A percentile compares a stretch with the other conserved stretches of the same genome.
Evolutionary conservation across 2,329 filamentous ascomycete species (phyloP).

Genomic region (Venturia oleaginea): DNA sequence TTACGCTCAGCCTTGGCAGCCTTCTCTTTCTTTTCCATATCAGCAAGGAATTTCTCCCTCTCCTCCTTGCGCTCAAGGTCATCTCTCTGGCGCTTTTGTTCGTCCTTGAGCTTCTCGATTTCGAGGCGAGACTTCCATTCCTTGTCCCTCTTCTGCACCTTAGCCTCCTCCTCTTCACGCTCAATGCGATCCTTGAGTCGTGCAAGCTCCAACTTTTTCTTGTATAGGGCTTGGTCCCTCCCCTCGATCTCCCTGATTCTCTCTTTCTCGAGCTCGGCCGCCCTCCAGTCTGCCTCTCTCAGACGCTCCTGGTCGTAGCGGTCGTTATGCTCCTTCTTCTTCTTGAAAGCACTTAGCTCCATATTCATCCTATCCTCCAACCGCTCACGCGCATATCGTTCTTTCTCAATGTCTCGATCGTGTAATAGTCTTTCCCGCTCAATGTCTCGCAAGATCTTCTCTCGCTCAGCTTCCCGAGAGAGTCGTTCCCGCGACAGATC

Average conservation of each 20-base stretch:
- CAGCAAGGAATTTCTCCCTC: constrained; percentile 11
- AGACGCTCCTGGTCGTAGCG: constrained; percentile 2
- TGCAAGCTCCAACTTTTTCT: constrained; percentile 27
- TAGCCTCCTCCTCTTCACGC: constrained; percentile 23
- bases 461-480: background rate
- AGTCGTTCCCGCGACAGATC: background rate
- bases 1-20: constrained; percentile 24
- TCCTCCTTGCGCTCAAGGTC: constrained; percentile 12
- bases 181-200: constrained; percentile 23
- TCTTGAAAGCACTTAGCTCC: background rate
- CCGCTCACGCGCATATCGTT: background rate
- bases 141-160: constrained; percentile 19
- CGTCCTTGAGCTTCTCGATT: constrained; percentile 11
- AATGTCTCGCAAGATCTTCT: constrained; percentile 1
- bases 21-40: constrained; percentile 15
- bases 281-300: background rate
- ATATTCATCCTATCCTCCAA: background rate
- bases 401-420: constrained; percentile 1
- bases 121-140: constrained; percentile 18
- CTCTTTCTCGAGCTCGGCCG: constrained; percentile 4
- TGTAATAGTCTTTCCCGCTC: constrained; percentile 3
- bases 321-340: background rate
- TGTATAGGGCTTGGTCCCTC: constrained; percentile 29
- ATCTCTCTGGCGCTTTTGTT: constrained; percentile 1
- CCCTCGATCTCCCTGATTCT: constrained; percentile 2